Conservation (phyloP, 108 stramenopile genomes). For the Mediolabrus comicus region DNA sequence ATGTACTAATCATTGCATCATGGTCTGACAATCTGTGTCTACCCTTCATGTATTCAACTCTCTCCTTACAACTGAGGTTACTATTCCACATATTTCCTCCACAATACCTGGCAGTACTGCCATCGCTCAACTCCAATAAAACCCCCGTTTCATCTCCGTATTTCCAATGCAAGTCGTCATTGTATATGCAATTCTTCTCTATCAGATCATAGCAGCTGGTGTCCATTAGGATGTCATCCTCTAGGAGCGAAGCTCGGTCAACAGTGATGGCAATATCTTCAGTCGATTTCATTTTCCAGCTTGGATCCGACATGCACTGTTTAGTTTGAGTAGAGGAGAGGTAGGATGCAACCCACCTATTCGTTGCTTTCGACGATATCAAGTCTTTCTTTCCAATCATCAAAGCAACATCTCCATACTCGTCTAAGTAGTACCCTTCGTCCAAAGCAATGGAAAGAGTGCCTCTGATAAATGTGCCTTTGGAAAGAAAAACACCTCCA, state of each 20-base stretch:
- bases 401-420: neutral
- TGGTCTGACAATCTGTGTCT: neutral
- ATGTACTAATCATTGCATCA: neutral
- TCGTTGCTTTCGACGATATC: neutral
- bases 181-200: slow-evolving; percentile 1
- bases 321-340: neutral
- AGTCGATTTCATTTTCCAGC: neutral
- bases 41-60: neutral
- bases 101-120: neutral
- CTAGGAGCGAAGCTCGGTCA: neutral
- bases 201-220: neutral
- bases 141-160: neutral
- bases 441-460: neutral
- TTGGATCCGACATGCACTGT: neutral
- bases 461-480: neutral
- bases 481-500: neutral
- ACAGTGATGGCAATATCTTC: neutral
- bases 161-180: slow-evolving; percentile 1
- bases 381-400: neutral
- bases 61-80: neutral
- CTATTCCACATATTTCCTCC: neutral
- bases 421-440: neutral
- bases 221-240: neutral
- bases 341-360: neutral
- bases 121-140: neutral